These are phyloP conservation scores for Umbelopsis sp. DNA, from an alignment of 371 early-diverging fungal species.

Conservation along the genomic window DNA sequence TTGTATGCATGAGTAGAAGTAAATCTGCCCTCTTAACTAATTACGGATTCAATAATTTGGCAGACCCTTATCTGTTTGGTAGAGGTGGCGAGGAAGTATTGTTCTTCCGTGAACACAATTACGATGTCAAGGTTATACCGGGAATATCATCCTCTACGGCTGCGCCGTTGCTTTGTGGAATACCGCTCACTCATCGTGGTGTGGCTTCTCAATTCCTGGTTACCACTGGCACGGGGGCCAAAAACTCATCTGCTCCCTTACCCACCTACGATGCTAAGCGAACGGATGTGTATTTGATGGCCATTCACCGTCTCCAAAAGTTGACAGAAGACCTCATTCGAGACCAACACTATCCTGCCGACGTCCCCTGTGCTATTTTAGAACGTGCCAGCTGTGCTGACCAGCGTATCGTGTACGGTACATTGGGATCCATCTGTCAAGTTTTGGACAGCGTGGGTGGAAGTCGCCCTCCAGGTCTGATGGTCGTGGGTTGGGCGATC, in stretches of 20 bases:
- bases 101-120: conserved; percentile 71
- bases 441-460: conserved; percentile 70
- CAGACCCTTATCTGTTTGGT: conserved; percentile 91
- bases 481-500: conserved; percentile 68
- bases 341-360: conserved; percentile 58
- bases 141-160: conserved; percentile 83
- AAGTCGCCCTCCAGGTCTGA: conserved; percentile 74
- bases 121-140: conserved; percentile 74
- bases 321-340: conserved; percentile 60
- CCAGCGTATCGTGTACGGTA: conserved; percentile 68
- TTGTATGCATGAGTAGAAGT: too few species aligned
- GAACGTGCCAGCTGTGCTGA: conserved; percentile 78
- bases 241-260: conserved; percentile 50
- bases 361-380: conserved; percentile 74
- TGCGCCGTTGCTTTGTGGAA: conserved; percentile 75
- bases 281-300: conserved; percentile 90
- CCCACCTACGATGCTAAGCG: conserved; percentile 69
- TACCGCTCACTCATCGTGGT: conserved; percentile 90
- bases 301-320: conserved; percentile 71
- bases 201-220: conserved; percentile 87
- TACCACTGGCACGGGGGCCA: conserved; percentile 74
- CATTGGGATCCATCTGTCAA: conserved; percentile 59
- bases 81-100: conserved; percentile 91
- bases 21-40: too few species aligned
- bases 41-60: not conserved